Evolutionary conservation across 176 grass and related monocot genomes (phyloP).

Genomic region (Saccharum officinarum): DNA sequence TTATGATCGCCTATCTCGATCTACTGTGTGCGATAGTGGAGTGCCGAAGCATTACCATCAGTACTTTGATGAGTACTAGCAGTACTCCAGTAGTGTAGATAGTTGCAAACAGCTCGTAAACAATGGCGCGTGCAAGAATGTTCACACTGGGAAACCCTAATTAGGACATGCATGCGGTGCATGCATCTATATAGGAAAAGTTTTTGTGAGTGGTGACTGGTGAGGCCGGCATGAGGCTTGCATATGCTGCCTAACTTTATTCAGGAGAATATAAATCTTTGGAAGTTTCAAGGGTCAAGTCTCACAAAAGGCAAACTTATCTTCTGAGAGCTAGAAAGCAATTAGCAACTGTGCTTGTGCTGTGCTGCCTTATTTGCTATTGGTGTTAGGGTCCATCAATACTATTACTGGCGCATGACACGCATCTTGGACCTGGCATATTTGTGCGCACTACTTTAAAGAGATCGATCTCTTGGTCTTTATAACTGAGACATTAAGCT

Average conservation of each 20-base stretch:
- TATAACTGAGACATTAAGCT: background rate
- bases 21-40: constrained; percentile 28
- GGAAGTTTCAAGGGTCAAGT: constrained; percentile 38
- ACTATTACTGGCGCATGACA: constrained; percentile 10
- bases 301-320: constrained; percentile 28
- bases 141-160: constrained; percentile 57
- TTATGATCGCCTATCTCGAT: background rate
- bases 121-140: constrained; percentile 29
- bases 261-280: constrained; percentile 27
- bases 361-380: constrained; percentile 20
- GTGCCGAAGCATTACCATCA: constrained; percentile 9
- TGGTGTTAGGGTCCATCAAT: constrained; percentile 28
- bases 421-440: constrained; percentile 15
- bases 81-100: background rate
- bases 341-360: background rate
- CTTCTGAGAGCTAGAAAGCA: constrained; percentile 17
- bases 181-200: constrained; percentile 37
- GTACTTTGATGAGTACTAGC: constrained; percentile 31
- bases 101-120: constrained; percentile 46
- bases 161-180: constrained; percentile 4
- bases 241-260: constrained; percentile 13
- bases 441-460: constrained; percentile 26
- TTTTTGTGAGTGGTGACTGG: constrained; percentile 37
- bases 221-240: constrained; percentile 17
- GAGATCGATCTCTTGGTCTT: constrained; percentile 12